Conservation (phyloP, 1,139 yeast genomes). For the Williopsis jadinii region DNA sequence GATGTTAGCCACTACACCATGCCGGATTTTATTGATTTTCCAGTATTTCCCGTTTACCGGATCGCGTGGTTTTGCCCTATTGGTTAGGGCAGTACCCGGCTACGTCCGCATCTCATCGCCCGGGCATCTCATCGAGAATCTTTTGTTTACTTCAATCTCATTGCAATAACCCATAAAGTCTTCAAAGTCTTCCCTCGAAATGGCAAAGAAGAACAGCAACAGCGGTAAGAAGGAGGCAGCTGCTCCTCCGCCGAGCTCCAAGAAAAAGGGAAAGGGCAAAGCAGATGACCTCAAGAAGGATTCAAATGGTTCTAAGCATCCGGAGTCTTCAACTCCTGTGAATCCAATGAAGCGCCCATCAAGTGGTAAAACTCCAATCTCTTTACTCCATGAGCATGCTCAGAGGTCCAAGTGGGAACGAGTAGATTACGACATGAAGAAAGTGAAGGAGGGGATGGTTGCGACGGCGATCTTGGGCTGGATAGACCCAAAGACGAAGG, state of each 20-base stretch:
- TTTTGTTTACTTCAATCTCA: too few species aligned
- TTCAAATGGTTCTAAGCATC: too few species aligned
- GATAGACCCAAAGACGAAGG: slow-evolving; percentile 78
- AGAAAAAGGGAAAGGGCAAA: background rate
- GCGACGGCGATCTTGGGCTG: slow-evolving; percentile 59
- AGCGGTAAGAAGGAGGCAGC: slow-evolving; percentile 4
- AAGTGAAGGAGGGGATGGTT: slow-evolving; percentile 45
- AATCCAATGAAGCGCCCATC: slow-evolving; percentile 52
- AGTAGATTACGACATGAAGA: slow-evolving; percentile 67
- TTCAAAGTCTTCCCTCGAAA: background rate
- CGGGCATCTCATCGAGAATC: too few species aligned
- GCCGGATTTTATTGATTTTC: slow-evolving; percentile 8
- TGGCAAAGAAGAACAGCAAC: slow-evolving; percentile 14
- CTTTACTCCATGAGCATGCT: slow-evolving; percentile 78
- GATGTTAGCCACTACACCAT: slow-evolving; percentile 14
- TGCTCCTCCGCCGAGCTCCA: background rate
- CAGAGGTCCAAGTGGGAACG: slow-evolving; percentile 89
- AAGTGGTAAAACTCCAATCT: slow-evolving; percentile 89
- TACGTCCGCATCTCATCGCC: too few species aligned
- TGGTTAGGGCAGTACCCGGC: too few species aligned
- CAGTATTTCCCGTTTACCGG: too few species aligned
- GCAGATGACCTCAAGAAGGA: slow-evolving; percentile 4
- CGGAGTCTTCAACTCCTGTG: slow-evolving; percentile 21
- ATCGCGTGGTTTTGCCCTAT: too few species aligned
- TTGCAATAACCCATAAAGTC: too few species aligned